Percentiles rank a stretch among this genome's conserved stretches.
phyloP scores from a whole-genome alignment of 139 green algal species.

The Tetraselmis chui region DNA sequence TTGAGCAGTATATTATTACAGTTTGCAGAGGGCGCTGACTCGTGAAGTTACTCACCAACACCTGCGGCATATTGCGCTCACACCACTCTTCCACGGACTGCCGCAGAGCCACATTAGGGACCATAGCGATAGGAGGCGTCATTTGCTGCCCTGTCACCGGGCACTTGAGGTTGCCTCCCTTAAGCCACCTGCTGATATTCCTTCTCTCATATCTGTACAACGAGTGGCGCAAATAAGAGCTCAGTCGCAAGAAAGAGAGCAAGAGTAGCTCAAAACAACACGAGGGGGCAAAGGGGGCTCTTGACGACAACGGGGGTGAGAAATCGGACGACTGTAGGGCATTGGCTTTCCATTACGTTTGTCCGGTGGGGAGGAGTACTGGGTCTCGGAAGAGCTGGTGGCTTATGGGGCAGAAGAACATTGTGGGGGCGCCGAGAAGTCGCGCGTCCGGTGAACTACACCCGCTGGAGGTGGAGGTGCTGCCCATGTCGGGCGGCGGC shows the following conservation, averaged over 20 bases:
- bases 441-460: neutral
- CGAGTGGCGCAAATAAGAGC: no score
- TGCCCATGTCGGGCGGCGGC: no score
- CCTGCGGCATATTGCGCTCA: constrained; percentile 33
- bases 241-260: no score
- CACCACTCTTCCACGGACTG: constrained; percentile 49
- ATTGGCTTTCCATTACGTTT: no score
- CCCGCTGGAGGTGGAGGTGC: neutral
- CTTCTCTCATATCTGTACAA: constrained; percentile 35
- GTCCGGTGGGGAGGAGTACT: constrained; percentile 41
- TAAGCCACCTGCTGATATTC: constrained; percentile 40
- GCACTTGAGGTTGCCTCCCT: constrained; percentile 33
- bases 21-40: constrained; percentile 15
- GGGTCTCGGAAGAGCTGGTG: constrained; percentile 39
- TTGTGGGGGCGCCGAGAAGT: constrained; percentile 25
- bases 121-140: constrained; percentile 30
- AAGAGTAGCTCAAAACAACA: no score
- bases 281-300: no score
- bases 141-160: constrained; percentile 39
- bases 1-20: constrained; percentile 23
- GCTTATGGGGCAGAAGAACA: constrained; percentile 43
- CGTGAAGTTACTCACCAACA: constrained; percentile 33
- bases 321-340: no score
- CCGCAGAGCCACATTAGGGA: constrained; percentile 38
- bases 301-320: no score